phyloP scores from a whole-genome alignment of 2,329 filamentous ascomycete genomes.

The Colletotrichum lupini region DNA sequence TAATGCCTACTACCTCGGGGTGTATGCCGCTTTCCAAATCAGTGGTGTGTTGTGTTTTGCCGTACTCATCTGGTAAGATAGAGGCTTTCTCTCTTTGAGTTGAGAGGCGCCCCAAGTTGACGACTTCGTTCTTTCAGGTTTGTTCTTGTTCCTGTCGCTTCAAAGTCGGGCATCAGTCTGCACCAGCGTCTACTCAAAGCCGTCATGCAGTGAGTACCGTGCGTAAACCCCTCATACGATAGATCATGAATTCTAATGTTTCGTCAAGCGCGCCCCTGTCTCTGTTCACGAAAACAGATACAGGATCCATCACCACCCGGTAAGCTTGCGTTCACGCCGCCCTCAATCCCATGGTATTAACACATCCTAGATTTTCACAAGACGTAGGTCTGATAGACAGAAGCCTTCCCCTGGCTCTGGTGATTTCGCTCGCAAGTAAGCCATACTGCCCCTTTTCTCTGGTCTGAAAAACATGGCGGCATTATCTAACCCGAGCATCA shows the following conservation, averaged over 20 bases:
- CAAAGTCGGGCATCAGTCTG: slow-evolving; percentile 29
- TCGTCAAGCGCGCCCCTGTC: slow-evolving; percentile 32
- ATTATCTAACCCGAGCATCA: not conserved
- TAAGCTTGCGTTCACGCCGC: slow-evolving; percentile 32
- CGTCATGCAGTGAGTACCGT: slow-evolving; percentile 21
- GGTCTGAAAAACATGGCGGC: not conserved
- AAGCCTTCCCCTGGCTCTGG: slow-evolving; percentile 38
- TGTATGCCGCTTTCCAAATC: slow-evolving; percentile 35
- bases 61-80: slow-evolving; percentile 30
- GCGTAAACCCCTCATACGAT: not conserved
- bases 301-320: slow-evolving; percentile 39
- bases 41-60: slow-evolving; percentile 26
- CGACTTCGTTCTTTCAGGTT: slow-evolving; percentile 1
- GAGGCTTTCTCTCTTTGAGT: not conserved
- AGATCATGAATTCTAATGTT: not conserved
- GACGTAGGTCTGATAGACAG: slow-evolving; percentile 42
- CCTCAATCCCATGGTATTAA: not conserved
- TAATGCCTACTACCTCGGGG: slow-evolving; percentile 39
- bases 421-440: slow-evolving; percentile 36
- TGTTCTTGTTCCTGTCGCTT: slow-evolving; percentile 24
- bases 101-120: not conserved
- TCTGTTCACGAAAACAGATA: slow-evolving; percentile 36
- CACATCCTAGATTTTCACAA: slow-evolving; percentile 36
- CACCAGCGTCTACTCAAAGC: slow-evolving; percentile 29
- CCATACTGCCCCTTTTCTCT: not conserved